These are phyloP conservation scores for Papiliotrema nemorosa DNA, from an alignment of 1,284 basidiomycete genomes.

Conservation along the genomic window DNA sequence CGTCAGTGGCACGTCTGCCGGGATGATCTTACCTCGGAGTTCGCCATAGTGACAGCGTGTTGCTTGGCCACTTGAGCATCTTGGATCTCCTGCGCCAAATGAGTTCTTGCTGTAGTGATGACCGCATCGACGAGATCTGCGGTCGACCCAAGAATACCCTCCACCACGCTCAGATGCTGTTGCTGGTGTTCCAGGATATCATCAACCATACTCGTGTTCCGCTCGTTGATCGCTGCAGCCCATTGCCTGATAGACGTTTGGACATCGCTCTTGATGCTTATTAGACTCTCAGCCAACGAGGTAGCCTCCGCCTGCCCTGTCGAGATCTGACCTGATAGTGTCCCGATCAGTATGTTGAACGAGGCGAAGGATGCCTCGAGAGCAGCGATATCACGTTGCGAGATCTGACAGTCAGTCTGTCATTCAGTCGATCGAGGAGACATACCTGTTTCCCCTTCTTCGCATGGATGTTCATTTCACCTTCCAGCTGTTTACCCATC, in stretches of 20 bases:
- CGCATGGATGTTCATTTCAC: constrained; percentile 58
- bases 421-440: neutral
- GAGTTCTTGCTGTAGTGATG: constrained; percentile 58
- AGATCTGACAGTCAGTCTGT: constrained; percentile 19
- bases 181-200: constrained; percentile 43
- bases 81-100: constrained; percentile 59
- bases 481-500: constrained; percentile 54
- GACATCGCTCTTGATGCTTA: constrained; percentile 32
- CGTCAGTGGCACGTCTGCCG: neutral
- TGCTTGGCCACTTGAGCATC: constrained; percentile 56
- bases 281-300: constrained; percentile 36
- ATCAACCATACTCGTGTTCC: constrained; percentile 33
- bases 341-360: constrained; percentile 61
- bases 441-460: constrained; percentile 55
- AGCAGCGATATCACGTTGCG: constrained; percentile 22
- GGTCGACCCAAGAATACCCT: constrained; percentile 40
- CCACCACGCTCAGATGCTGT: constrained; percentile 42
- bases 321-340: constrained; percentile 59
- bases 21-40: constrained; percentile 52
- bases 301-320: constrained; percentile 56
- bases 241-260: constrained; percentile 40
- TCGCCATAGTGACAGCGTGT: constrained; percentile 56
- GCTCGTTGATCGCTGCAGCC: constrained; percentile 29
- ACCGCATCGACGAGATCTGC: constrained; percentile 59
- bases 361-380: constrained; percentile 54